Percentiles rank a stretch among this genome's conserved stretches.
phyloP scores from a whole-genome alignment of 2,329 filamentous ascomycete genomes.

The Zasmidium cellare region DNA sequence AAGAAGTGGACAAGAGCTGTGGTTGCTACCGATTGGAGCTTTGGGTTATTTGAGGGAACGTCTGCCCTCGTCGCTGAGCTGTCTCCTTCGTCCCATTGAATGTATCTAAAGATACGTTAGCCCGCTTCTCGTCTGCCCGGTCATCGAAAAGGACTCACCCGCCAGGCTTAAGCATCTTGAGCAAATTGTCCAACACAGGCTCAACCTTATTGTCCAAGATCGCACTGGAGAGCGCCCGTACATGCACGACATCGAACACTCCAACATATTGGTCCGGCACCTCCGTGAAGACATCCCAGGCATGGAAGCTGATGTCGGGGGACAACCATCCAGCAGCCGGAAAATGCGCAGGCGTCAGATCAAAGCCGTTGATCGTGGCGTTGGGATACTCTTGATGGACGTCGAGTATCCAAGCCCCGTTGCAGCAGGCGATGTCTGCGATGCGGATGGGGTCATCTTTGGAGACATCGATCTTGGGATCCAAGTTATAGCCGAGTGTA shows the following conservation, averaged over 20 bases:
- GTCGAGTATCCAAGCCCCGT: conserved; percentile 19
- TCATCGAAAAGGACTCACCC: conserved; percentile 1
- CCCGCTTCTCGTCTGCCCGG: background rate
- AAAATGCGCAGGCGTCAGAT: conserved; percentile 13
- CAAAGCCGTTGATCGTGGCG: conserved; percentile 14
- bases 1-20: background rate
- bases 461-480: conserved; percentile 13
- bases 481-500: conserved; percentile 15
- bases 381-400: conserved; percentile 11
- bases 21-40: background rate
- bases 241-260: conserved; percentile 16
- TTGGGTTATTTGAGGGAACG: background rate
- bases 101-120: conserved; percentile 1
- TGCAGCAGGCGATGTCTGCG: conserved; percentile 19
- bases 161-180: conserved; percentile 18
- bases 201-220: conserved; percentile 17
- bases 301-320: conserved; percentile 11
- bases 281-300: conserved; percentile 14
- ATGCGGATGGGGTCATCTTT: conserved; percentile 10
- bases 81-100: conserved; percentile 21
- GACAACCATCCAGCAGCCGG: conserved; percentile 7
- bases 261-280: conserved; percentile 7
- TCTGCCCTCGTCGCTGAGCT: background rate
- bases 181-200: conserved; percentile 14
- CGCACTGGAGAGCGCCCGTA: conserved; percentile 13